Base-by-base conservation (phyloP, 2,329 filamentous ascomycete genomes). In the Furcasterigmium sp. region DNA sequence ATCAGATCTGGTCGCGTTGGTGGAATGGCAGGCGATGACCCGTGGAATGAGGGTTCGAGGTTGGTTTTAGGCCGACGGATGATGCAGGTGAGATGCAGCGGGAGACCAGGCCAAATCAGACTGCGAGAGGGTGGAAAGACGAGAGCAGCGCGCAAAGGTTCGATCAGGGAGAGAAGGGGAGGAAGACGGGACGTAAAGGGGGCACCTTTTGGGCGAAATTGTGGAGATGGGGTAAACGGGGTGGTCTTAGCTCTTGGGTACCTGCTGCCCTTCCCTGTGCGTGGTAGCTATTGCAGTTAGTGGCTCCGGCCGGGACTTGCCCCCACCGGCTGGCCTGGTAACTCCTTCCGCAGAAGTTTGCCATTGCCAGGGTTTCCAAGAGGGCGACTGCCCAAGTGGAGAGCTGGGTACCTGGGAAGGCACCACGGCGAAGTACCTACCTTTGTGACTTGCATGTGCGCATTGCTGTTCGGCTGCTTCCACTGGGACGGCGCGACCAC, bases 221-320 rank as follows among this genome's bases (percentile, higher is more conserved):
- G 32, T 35, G 32, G 32, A 17, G 32, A 35, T 35, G 32, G 32
- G 32, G 32, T 35, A 35, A 35, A 35, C 32, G 32, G 32, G 32
- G 29, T 32, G 29, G 29, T 15, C 29, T 15, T 32, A 32, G 29
- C 29, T n/a, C n/a, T n/a, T n/a, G n/a, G n/a, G n/a, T n/a, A n/a
- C 17, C 32, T 25, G 17, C 29, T 25, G 36, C 30, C n/a, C 39
- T 42, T 36, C 23, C 8, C 18, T 37, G 23, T 41, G 30, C 23
- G 11, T 40, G 20, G 20, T 40, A 26, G 23, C 32, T 11, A 15
- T 35, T 35, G n/a, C 32, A 35, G 32, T 35, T 35, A 35, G 32
- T 15, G 32, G 32, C 32, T 35, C 32, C 32, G 32, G 32, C 14
- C 32, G 32, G 32, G 23, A 11, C 32, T 35, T 15, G 9, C 17